Conservation (phyloP, 2,329 filamentous ascomycete genomes). For the Aphanoascus verrucosus region DNA sequence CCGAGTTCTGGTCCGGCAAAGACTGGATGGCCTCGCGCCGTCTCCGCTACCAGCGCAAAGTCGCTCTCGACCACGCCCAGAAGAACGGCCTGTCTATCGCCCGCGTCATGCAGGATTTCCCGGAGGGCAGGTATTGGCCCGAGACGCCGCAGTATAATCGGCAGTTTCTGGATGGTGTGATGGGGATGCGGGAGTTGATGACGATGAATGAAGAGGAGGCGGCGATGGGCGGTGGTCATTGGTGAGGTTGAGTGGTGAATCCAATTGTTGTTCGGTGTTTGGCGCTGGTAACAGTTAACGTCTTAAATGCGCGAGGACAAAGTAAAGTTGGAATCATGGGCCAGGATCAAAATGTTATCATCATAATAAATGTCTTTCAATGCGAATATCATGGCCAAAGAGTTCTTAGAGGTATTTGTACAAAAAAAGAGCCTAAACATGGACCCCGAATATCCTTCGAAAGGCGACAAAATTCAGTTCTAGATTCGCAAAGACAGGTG, state of each 20-base stretch:
- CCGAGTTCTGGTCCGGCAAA: constrained; percentile 15
- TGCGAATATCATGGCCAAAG: neutral
- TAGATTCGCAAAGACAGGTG: neutral
- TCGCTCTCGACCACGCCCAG: neutral
- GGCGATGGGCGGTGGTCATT: neutral
- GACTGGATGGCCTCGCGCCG: constrained; percentile 15
- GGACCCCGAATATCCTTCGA: neutral
- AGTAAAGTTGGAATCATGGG: no score
- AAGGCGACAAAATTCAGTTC: neutral
- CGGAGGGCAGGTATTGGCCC: constrained; percentile 15
- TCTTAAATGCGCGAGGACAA: no score
- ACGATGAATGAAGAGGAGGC: neutral
- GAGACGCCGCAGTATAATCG: constrained; percentile 8
- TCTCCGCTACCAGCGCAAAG: constrained; percentile 9
- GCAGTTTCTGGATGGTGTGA: neutral
- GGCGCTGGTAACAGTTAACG: no score
- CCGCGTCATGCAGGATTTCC: constrained; percentile 4
- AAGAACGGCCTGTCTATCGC: neutral
- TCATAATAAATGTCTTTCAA: neutral
- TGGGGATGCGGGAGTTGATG: neutral
- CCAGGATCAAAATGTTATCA: neutral
- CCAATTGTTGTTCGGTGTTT: no score
- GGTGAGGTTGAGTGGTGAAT: no score
- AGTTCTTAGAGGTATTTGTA: neutral
- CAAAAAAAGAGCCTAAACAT: neutral